phyloP scores from a whole-genome alignment of 805 yeast species.

The Wickerhamiella occidentalis region DNA sequence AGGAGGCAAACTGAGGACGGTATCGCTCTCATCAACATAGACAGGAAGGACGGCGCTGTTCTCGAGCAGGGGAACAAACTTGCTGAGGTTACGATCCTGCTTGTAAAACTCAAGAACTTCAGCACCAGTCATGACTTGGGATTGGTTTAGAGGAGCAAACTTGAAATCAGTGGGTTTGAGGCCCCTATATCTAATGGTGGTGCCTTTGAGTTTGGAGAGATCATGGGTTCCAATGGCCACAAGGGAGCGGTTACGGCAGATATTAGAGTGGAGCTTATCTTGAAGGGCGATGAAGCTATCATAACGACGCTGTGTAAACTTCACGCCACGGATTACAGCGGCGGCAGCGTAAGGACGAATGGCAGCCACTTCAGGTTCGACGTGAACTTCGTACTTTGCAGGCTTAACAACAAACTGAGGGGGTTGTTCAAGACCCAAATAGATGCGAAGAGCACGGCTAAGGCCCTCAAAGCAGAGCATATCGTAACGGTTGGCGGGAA shows the following conservation, averaged over 20 bases:
- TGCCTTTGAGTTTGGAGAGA: constrained; percentile 56
- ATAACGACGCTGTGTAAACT: constrained; percentile 72
- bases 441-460: constrained; percentile 87
- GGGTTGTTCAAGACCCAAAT: constrained; percentile 51
- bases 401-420: constrained; percentile 60
- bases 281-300: constrained; percentile 92
- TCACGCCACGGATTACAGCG: constrained; percentile 78
- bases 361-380: constrained; percentile 58
- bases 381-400: constrained; percentile 52
- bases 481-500: constrained; percentile 97
- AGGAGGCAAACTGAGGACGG: constrained; percentile 90
- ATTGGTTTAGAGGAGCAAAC: constrained; percentile 36
- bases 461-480: constrained; percentile 97
- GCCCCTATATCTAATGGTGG: constrained; percentile 83
- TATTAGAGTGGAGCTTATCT: constrained; percentile 87
- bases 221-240: constrained; percentile 99
- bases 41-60: constrained; percentile 87
- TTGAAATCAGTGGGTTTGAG: constrained; percentile 63
- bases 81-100: constrained; percentile 79
- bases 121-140: constrained; percentile 49
- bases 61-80: constrained; percentile 74
- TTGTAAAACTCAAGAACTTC: constrained; percentile 82
- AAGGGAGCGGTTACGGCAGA: constrained; percentile 93
- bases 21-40: constrained; percentile 61
- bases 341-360: constrained; percentile 91